A percentile compares a stretch with the other conserved stretches of the same genome.
Evolutionary conservation across 208 protist species (phyloP).

Genomic region (Leishmania braziliensis): DNA sequence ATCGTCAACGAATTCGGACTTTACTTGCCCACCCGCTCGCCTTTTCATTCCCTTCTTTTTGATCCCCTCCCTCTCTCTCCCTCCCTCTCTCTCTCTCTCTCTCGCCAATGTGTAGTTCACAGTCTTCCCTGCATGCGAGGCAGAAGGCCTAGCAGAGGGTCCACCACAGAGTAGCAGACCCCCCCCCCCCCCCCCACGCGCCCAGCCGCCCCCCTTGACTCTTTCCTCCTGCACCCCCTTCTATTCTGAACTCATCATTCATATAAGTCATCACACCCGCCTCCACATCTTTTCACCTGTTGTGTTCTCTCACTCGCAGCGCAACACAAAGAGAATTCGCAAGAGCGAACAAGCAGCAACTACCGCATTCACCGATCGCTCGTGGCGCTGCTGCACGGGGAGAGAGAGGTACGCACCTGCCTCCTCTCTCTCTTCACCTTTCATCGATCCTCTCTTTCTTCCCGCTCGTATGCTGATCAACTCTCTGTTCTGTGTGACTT

Average conservation of each 20-base stretch:
- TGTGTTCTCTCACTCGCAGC: background rate
- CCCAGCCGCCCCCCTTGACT: background rate
- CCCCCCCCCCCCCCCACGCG: background rate
- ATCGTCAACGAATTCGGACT: background rate
- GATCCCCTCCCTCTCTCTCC: background rate
- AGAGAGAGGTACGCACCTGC: background rate
- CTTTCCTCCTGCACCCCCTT: background rate
- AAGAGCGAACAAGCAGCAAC: background rate
- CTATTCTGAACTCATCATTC: background rate
- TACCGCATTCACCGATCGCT: background rate
- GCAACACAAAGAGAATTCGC: background rate
- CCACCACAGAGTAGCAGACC: background rate
- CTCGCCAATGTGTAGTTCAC: background rate
- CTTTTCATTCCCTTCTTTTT: background rate
- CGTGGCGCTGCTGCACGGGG: background rate
- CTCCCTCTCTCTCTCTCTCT: too few relatives aligned
- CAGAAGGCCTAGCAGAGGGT: background rate
- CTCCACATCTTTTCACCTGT: background rate
- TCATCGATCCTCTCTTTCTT: background rate
- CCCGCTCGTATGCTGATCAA: background rate
- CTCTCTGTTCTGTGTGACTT: background rate
- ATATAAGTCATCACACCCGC: background rate
- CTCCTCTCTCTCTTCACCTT: background rate
- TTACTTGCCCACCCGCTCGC: background rate
- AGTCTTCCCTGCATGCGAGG: background rate